Conservation (phyloP, 192 early-diverging fungal species). For the Chytriomyces confervae region DNA sequence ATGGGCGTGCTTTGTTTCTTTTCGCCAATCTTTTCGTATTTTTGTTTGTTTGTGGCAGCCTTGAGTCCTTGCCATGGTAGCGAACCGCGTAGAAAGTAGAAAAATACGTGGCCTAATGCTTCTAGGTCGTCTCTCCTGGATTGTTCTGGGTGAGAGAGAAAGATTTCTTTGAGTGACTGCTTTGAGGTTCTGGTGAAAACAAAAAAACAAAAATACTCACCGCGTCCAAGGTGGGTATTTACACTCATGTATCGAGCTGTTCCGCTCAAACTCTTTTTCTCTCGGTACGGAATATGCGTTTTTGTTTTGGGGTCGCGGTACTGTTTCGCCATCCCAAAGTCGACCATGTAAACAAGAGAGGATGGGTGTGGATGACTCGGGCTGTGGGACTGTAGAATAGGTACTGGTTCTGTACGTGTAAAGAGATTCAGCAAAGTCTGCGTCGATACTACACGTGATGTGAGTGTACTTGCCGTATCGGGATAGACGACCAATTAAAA, state of each 20-base stretch:
- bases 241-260: conserved; percentile 92
- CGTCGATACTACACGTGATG: neutral
- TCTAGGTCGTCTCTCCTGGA: conserved; percentile 95
- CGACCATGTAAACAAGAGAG: conserved; percentile 88
- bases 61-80: conserved; percentile 99
- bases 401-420: conserved; percentile 4
- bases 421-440: neutral
- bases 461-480: conserved; percentile 31
- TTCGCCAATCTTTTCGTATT: conserved; percentile 99
- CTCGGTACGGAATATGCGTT: conserved; percentile 88
- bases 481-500: conserved; percentile 74
- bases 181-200: neutral
- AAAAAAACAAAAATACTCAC: conserved; percentile 41
- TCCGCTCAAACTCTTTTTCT: conserved; percentile 92
- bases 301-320: conserved; percentile 85
- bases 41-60: conserved; percentile 97
- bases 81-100: conserved; percentile 94
- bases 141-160: conserved; percentile 73
- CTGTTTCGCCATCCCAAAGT: conserved; percentile 90
- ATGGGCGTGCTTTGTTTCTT: conserved; percentile 94
- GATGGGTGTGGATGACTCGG: conserved; percentile 72
- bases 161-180: neutral
- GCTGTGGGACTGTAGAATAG: conserved; percentile 22
- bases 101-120: conserved; percentile 96
- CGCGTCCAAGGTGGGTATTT: conserved; percentile 94